Evolutionary conservation across 106 monocot genomes (phyloP).

Genomic region (Apostasia ramifera): DNA sequence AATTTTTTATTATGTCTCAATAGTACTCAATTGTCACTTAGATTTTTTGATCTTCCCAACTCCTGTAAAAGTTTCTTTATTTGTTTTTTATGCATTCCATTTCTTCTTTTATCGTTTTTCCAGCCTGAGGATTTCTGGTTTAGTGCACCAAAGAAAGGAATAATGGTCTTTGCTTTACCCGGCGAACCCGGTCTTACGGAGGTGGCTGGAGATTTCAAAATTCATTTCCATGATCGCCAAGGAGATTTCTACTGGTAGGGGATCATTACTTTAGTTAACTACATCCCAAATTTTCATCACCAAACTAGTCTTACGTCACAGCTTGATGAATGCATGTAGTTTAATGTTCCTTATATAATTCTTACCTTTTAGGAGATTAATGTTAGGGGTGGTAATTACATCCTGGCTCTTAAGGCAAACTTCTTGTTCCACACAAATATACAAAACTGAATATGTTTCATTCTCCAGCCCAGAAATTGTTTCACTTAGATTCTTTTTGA

Average conservation of each 20-base stretch:
- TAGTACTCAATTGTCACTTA: background rate
- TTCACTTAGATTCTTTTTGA: no score
- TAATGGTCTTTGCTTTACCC: slow-evolving; percentile 98
- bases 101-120: slow-evolving; percentile 13
- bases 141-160: slow-evolving; percentile 87
- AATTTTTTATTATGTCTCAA: no score
- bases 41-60: background rate
- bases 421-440: no score
- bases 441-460: no score
- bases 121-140: slow-evolving; percentile 96
- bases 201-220: slow-evolving; percentile 80
- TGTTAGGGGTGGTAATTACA: no score
- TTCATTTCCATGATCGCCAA: slow-evolving; percentile 75
- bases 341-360: no score
- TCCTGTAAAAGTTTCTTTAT: background rate
- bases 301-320: background rate
- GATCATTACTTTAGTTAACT: background rate
- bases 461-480: no score
- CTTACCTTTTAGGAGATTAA: no score
- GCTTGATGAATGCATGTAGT: no score
- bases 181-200: slow-evolving; percentile 90
- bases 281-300: background rate
- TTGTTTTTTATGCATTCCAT: background rate
- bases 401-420: no score
- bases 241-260: slow-evolving; percentile 66